phyloP scores from a whole-genome alignment of 129 eudicot genomes.

The Helichrysum umbraculigerum region DNA sequence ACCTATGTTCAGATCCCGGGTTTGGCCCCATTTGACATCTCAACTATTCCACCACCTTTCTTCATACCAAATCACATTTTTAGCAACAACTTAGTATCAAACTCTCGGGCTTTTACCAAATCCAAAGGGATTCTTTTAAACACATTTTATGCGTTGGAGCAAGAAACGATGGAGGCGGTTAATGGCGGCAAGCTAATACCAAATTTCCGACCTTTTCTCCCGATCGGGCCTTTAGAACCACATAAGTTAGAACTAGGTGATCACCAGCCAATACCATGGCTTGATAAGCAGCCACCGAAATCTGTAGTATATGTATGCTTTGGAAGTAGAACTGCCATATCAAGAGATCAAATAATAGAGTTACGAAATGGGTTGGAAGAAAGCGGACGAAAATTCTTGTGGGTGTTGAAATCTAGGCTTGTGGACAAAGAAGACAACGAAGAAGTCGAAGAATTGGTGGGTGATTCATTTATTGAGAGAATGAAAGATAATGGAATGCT shows the following conservation, averaged over 20 bases:
- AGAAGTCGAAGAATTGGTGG: constrained; percentile 29
- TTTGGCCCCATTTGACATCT: constrained; percentile 21
- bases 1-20: constrained; percentile 33
- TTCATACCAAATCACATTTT: constrained; percentile 38
- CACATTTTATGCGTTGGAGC: constrained; percentile 41
- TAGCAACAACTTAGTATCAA: constrained; percentile 28
- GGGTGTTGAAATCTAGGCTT: constrained; percentile 44
- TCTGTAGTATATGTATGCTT: constrained; percentile 48
- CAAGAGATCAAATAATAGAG: constrained; percentile 36
- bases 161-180: constrained; percentile 41
- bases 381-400: constrained; percentile 45
- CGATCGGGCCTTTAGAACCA: constrained; percentile 48
- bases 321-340: constrained; percentile 43
- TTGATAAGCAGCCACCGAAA: constrained; percentile 40
- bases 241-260: constrained; percentile 24
- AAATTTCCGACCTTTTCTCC: constrained; percentile 31
- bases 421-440: constrained; percentile 44
- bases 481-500: constrained; percentile 37
- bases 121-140: constrained; percentile 43
- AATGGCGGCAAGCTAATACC: constrained; percentile 20
- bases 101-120: constrained; percentile 21
- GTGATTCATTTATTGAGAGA: constrained; percentile 33
- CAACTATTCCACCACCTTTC: constrained; percentile 48
- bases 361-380: constrained; percentile 39
- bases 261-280: constrained; percentile 44